These are phyloP conservation scores for Polyrhizophydium stewartii DNA, from an alignment of 371 early-diverging fungal species.

Conservation along the genomic window DNA sequence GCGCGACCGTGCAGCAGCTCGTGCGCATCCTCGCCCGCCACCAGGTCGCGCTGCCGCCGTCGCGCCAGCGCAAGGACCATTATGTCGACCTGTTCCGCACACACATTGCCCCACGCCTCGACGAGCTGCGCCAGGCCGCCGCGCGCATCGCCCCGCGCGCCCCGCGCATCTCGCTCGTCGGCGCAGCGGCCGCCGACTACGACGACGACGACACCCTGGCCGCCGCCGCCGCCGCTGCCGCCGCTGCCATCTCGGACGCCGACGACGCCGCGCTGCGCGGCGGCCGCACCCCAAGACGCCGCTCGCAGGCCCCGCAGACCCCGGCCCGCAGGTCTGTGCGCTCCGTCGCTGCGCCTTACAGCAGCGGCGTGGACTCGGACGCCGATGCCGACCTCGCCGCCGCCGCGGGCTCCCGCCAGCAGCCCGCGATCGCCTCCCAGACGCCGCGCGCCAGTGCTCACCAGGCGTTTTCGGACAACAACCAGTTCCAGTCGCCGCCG, in stretches of 20 bases:
- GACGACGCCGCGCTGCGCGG: too few species aligned
- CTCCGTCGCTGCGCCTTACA: too few species aligned
- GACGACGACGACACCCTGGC: too few species aligned
- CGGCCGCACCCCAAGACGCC: too few species aligned
- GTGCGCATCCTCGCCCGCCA: conserved; percentile 20
- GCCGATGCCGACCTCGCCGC: not conserved
- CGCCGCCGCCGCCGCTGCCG: too few species aligned
- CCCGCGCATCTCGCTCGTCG: conserved; percentile 5
- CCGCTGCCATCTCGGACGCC: too few species aligned
- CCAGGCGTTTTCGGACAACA: not conserved
- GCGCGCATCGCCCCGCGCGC: conserved; percentile 1
- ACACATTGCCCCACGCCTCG: conserved; percentile 12
- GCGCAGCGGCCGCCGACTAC: too few species aligned
- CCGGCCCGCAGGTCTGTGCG: too few species aligned
- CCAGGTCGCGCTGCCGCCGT: conserved; percentile 27
- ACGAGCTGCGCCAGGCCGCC: not conserved
- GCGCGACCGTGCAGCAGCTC: conserved; percentile 23
- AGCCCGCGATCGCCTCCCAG: too few species aligned
- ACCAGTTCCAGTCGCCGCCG: conserved; percentile 1
- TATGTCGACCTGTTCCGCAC: conserved; percentile 30
- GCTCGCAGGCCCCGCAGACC: too few species aligned
- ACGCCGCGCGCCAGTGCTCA: not conserved
- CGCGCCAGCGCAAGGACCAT: conserved; percentile 17
- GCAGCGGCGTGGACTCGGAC: too few species aligned
- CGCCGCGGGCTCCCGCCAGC: not conserved